Evolutionary conservation across 345 rosid genomes (phyloP).

Genomic region (Acer campestre): DNA sequence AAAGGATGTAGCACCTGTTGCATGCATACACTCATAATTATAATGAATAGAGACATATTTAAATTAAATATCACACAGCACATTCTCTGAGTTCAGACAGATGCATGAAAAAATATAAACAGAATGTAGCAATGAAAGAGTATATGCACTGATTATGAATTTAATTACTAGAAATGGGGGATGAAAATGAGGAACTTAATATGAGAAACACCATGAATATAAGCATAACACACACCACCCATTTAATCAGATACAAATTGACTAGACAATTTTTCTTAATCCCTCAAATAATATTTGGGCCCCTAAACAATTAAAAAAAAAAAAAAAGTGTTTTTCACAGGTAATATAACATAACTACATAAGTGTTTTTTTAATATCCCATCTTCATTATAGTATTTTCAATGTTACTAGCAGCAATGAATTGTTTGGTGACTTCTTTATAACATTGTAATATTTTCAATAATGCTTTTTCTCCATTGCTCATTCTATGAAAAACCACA

Average conservation of each 20-base stretch:
- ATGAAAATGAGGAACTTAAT: neutral
- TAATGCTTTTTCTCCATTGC: no score
- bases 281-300: no score
- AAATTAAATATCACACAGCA: neutral
- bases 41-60: neutral
- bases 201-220: neutral
- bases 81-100: neutral
- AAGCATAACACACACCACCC: neutral
- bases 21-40: neutral
- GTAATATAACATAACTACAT: no score
- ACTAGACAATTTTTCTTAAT: neutral
- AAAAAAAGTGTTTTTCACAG: no score
- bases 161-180: neutral
- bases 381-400: no score
- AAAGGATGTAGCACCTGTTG: conserved; percentile 45
- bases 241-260: neutral
- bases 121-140: neutral
- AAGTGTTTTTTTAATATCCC: no score
- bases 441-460: no score
- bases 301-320: no score
- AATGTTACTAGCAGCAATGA: no score
- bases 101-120: neutral
- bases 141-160: neutral
- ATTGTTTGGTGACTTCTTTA: no score
- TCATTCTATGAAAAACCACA: no score